A percentile compares a stretch with the other conserved stretches of the same genome.
Conservation (phyloP, 2,329 filamentous ascomycete species). For the Fusarium guadeloupense region DNA sequence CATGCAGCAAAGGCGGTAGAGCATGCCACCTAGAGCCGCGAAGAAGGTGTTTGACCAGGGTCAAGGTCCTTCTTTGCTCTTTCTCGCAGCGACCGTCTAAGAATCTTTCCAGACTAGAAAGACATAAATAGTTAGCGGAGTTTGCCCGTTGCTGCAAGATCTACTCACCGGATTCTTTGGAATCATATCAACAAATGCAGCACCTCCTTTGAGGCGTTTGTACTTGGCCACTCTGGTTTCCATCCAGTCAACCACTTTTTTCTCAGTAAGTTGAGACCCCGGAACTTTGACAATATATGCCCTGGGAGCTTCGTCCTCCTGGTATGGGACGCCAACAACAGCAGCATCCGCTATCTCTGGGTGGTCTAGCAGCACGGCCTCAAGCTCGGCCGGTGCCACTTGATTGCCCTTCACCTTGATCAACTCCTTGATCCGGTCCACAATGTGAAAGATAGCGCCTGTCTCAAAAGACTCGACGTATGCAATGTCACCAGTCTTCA, state of each 20-base stretch:
- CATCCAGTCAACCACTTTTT: slow-evolving; percentile 63
- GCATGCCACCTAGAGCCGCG: background rate
- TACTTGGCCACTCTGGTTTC: slow-evolving; percentile 70
- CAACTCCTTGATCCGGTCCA: slow-evolving; percentile 74
- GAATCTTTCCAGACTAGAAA: slow-evolving; percentile 21
- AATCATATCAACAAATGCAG: slow-evolving; percentile 70
- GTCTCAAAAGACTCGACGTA: slow-evolving; percentile 67
- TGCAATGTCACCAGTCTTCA: slow-evolving; percentile 79
- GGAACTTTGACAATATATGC: slow-evolving; percentile 66
- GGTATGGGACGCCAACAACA: slow-evolving; percentile 58
- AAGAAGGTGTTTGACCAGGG: background rate
- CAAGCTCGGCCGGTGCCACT: slow-evolving; percentile 80
- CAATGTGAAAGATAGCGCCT: slow-evolving; percentile 64
- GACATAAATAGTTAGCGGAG: background rate
- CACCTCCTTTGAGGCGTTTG: slow-evolving; percentile 69
- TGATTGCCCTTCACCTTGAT: slow-evolving; percentile 75
- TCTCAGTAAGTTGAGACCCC: slow-evolving; percentile 53
- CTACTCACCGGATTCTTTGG: slow-evolving; percentile 70
- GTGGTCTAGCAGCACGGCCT: slow-evolving; percentile 76
- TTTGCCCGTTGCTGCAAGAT: rapidly evolving
- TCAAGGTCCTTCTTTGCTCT: slow-evolving; percentile 23
- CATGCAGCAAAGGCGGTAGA: background rate
- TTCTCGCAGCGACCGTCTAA: slow-evolving; percentile 12
- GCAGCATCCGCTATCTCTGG: slow-evolving; percentile 75
- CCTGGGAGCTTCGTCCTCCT: slow-evolving; percentile 66